Conservation (phyloP, 2,329 filamentous ascomycete genomes). For the Parastagonospora avenae region DNA sequence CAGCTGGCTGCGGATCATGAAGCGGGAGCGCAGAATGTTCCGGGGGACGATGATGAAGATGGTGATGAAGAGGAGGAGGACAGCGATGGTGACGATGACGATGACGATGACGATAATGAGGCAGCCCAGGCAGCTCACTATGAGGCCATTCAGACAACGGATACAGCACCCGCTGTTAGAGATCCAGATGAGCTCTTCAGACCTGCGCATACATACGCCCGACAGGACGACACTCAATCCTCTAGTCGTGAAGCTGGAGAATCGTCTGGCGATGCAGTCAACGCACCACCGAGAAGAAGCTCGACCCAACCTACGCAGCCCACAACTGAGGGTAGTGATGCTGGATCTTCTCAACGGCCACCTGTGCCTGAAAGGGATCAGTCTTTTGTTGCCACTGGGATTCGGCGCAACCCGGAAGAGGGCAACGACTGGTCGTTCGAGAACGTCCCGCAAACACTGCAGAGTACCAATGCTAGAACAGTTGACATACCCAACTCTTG, state of each 20-base stretch:
- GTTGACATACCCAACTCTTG: slow-evolving; percentile 26
- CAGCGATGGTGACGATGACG: background rate
- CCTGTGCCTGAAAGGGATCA: slow-evolving; percentile 54
- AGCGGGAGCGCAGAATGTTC: slow-evolving; percentile 23
- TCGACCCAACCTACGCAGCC: slow-evolving; percentile 6
- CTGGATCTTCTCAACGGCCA: slow-evolving; percentile 41
- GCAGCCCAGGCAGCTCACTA: background rate
- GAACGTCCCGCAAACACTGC: slow-evolving; percentile 19
- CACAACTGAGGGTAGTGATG: background rate
- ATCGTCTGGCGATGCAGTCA: background rate
- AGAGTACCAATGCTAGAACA: slow-evolving; percentile 1
- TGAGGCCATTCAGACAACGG: background rate
- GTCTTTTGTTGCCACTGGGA: slow-evolving; percentile 54
- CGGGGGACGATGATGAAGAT: slow-evolving; percentile 9
- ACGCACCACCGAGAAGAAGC: slow-evolving; percentile 20
- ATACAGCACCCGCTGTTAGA: no score
- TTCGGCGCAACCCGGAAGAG: slow-evolving; percentile 56
- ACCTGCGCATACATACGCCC: no score
- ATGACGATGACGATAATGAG: background rate
- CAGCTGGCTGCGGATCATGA: slow-evolving; percentile 31
- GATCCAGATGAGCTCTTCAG: no score
- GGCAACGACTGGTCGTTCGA: slow-evolving; percentile 39
- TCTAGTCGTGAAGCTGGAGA: no score
- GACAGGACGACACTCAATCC: no score
- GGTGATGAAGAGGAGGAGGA: slow-evolving; percentile 11